phyloP scores from a whole-genome alignment of 2,329 filamentous ascomycete genomes.

The Phialophora macrospora region DNA sequence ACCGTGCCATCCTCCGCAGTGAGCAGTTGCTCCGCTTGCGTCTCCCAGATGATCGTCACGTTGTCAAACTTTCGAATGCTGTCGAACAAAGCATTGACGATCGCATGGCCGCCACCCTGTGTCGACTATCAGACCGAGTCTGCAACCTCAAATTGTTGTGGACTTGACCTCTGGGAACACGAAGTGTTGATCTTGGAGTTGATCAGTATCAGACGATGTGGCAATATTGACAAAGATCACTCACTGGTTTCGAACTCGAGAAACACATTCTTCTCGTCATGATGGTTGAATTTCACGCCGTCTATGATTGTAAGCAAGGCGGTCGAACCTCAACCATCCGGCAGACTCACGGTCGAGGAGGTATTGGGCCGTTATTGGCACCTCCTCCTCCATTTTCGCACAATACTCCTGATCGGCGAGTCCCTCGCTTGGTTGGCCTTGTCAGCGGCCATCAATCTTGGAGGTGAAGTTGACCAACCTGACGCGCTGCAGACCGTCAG shows the following conservation, averaged over 20 bases:
- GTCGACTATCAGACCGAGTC: neutral
- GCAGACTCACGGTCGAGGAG: constrained; percentile 42
- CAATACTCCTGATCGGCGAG: constrained; percentile 50
- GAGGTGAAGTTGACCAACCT: constrained; percentile 13
- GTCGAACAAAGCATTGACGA: constrained; percentile 47
- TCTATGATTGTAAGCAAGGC: constrained; percentile 16
- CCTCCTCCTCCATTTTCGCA: constrained; percentile 47
- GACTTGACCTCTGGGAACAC: constrained; percentile 44
- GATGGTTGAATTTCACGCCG: constrained; percentile 44
- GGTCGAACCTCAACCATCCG: neutral
- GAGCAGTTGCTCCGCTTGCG: constrained; percentile 46
- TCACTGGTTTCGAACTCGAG: constrained; percentile 48
- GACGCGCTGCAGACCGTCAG: constrained; percentile 22
- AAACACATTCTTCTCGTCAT: constrained; percentile 49
- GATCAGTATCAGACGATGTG: constrained; percentile 4
- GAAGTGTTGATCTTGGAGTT: constrained; percentile 45
- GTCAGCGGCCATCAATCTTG: neutral
- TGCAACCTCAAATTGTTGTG: neutral
- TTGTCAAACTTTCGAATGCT: constrained; percentile 45
- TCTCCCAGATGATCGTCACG: constrained; percentile 48
- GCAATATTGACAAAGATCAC: neutral
- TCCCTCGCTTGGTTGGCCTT: constrained; percentile 37
- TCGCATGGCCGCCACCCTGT: constrained; percentile 46
- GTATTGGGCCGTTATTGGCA: constrained; percentile 46
- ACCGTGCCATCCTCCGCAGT: constrained; percentile 46